A percentile compares a stretch with the other conserved stretches of the same genome.
Conservation (phyloP, 2,329 filamentous ascomycete species). For the Proliferodiscus dingleyae region DNA sequence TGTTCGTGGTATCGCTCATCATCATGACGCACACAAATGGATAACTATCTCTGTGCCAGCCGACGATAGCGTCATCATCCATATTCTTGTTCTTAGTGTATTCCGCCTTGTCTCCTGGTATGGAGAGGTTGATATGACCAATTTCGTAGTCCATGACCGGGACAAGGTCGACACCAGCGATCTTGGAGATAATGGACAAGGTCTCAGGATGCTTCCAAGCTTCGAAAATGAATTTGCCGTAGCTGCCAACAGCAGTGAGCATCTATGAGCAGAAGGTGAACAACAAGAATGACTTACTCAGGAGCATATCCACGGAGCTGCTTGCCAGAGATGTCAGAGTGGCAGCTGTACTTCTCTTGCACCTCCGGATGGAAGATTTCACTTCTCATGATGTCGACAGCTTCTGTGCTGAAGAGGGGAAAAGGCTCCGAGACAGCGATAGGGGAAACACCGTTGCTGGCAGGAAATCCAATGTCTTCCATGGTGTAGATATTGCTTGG, state of each 20-base stretch:
- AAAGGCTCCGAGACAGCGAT: slow-evolving; percentile 63
- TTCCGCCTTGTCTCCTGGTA: slow-evolving; percentile 28
- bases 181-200: slow-evolving; percentile 47
- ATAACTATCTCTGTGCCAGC: slow-evolving; percentile 48
- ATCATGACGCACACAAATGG: slow-evolving; percentile 49
- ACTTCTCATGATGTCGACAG: slow-evolving; percentile 54
- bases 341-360: slow-evolving; percentile 50
- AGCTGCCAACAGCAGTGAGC: slow-evolving; percentile 34
- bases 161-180: slow-evolving; percentile 54
- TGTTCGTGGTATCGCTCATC: slow-evolving; percentile 43
- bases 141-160: slow-evolving; percentile 54
- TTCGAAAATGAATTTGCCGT: slow-evolving; percentile 60
- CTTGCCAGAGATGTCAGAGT: slow-evolving; percentile 53
- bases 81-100: slow-evolving; percentile 18
- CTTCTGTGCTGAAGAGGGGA: slow-evolving; percentile 55
- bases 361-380: slow-evolving; percentile 58
- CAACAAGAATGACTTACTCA: slow-evolving; percentile 40
- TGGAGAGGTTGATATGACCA: slow-evolving; percentile 52
- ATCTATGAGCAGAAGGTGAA: slow-evolving; percentile 3
- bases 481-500: slow-evolving; percentile 52
- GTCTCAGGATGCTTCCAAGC: slow-evolving; percentile 54
- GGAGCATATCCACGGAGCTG: slow-evolving; percentile 51
- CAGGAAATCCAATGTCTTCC: slow-evolving; percentile 54
- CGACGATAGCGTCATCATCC: slow-evolving; percentile 35
- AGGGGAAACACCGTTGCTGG: slow-evolving; percentile 53